A percentile compares a stretch with the other conserved stretches of the same genome.
phyloP scores from a whole-genome alignment of 2,329 filamentous ascomycete species.

The Colletotrichum graminicola region DNA sequence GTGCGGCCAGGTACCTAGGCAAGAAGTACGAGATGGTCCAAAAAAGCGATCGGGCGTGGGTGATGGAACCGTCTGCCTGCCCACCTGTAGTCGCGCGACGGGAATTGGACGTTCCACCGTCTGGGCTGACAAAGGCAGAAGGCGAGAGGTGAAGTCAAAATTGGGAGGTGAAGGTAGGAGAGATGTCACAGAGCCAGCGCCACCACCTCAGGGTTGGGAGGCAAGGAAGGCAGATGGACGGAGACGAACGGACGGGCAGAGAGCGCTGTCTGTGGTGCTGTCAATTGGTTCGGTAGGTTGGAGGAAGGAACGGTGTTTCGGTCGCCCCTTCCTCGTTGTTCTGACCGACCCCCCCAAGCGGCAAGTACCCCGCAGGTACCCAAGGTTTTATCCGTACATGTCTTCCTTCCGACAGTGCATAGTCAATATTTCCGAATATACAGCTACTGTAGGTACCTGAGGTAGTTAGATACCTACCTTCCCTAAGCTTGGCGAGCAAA shows the following conservation, averaged over 20 bases:
- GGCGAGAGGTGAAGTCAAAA: conserved; percentile 5
- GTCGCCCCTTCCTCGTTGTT: not conserved
- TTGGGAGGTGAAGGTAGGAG: conserved; percentile 10
- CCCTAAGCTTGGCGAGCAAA: not conserved
- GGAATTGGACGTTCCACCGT: conserved; percentile 6
- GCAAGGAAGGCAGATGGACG: not conserved
- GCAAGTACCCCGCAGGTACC: not conserved
- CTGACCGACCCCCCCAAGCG: not conserved
- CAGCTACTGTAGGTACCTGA: too few relatives aligned
- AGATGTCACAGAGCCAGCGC: conserved; percentile 6
- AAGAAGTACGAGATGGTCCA: conserved; percentile 2
- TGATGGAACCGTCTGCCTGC: conserved; percentile 1
- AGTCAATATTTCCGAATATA: not conserved
- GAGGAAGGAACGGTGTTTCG: conserved; percentile 6
- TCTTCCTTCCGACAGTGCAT: not conserved
- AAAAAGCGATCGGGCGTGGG: not conserved
- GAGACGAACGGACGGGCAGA: not conserved
- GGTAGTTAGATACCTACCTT: not conserved
- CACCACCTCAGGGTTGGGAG: conserved; percentile 10
- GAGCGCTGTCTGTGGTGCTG: not conserved
- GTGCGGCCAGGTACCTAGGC: not conserved
- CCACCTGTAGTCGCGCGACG: conserved; percentile 7
- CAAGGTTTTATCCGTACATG: not conserved
- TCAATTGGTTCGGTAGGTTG: conserved; percentile 9
- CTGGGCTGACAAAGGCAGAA: conserved; percentile 15